Base-by-base conservation (phyloP, 1,284 basidiomycete genomes). In the Tausonia pullulans region DNA sequence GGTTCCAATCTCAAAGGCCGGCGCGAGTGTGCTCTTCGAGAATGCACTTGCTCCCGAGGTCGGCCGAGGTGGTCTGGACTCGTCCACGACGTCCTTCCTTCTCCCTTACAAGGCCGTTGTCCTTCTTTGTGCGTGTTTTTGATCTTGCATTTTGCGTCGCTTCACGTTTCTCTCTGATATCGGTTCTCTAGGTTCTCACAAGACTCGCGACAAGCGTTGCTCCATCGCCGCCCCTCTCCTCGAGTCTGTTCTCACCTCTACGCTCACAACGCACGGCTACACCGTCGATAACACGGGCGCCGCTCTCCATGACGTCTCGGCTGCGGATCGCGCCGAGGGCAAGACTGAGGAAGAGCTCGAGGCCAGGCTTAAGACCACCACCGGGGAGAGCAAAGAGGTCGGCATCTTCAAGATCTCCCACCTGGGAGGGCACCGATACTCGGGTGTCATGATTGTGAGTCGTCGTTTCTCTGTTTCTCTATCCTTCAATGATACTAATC, bases 401-500 rank as follows among this genome's bases (percentile, higher is more conserved):
- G 85, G 94, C 56, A 85, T 97, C 66, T 79, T 96, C 71, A 85
- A 83, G 72, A 87, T 85, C 68, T 93, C 88, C 43, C 94, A 96
- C 76, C 81, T 92, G 57, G 91, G 92, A 57, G 92, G 91, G 1
- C 93, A 96, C 78, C 86, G 87, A 69, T 96, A 87, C 73, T 87
- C 89, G 16, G 94, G 94, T 41, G 94, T 95, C 72, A 87, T 90
- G 71, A 86, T 94, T 66, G 90, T 92, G 72, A 73, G 87, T 73
- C 27, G 6, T 41, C 51, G 13, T 45, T 40, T 11, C 27, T 54
- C 44, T 43, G 3, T 59, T 40, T 0, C 58, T 14, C 16, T 40
- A 11, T n/a, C 5, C 6, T 39, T 41, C 27, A 13, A 16, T 13
- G 43, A 40, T 2, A 14, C 54, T 55, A 27, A 59, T 27, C 7